These are phyloP conservation scores for Sclerospora graminicola DNA, from an alignment of 352 stramenopile species.

Conservation along the genomic window DNA sequence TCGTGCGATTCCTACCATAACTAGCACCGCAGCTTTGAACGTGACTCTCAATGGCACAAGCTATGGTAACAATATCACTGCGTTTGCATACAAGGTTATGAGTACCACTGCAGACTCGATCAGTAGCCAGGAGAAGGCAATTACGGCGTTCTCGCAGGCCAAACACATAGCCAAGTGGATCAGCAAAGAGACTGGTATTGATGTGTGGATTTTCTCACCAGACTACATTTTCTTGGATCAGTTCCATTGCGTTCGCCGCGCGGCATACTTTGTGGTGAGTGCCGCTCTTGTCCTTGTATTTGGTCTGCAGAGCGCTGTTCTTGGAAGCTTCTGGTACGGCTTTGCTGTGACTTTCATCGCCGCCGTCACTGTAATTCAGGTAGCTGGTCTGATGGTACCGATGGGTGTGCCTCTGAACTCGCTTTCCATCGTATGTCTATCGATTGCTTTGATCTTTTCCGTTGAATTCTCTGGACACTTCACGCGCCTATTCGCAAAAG, in stretches of 20 bases:
- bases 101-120: slow-evolving; percentile 13
- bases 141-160: slow-evolving; percentile 40
- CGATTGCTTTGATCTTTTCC: slow-evolving; percentile 59
- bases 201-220: slow-evolving; percentile 60
- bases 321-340: slow-evolving; percentile 37
- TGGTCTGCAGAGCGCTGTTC: slow-evolving; percentile 32
- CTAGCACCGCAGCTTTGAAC: slow-evolving; percentile 10
- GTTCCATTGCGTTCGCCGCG: slow-evolving; percentile 46
- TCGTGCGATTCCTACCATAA: slow-evolving; percentile 27
- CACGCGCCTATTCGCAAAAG: slow-evolving; percentile 48
- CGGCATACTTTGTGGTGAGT: slow-evolving; percentile 41
- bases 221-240: slow-evolving; percentile 61
- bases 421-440: slow-evolving; percentile 73
- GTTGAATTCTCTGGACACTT: slow-evolving; percentile 79
- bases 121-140: slow-evolving; percentile 26
- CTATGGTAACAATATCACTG: slow-evolving; percentile 42
- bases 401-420: slow-evolving; percentile 69
- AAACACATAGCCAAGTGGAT: slow-evolving; percentile 53
- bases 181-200: slow-evolving; percentile 48
- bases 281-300: slow-evolving; percentile 38
- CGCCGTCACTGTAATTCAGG: slow-evolving; percentile 41
- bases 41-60: slow-evolving; percentile 39
- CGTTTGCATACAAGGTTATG: slow-evolving; percentile 60
- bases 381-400: slow-evolving; percentile 51
- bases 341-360: slow-evolving; percentile 32